These are phyloP conservation scores for Ogataea siamensis DNA, from an alignment of 805 yeast species.

Conservation along the genomic window DNA sequence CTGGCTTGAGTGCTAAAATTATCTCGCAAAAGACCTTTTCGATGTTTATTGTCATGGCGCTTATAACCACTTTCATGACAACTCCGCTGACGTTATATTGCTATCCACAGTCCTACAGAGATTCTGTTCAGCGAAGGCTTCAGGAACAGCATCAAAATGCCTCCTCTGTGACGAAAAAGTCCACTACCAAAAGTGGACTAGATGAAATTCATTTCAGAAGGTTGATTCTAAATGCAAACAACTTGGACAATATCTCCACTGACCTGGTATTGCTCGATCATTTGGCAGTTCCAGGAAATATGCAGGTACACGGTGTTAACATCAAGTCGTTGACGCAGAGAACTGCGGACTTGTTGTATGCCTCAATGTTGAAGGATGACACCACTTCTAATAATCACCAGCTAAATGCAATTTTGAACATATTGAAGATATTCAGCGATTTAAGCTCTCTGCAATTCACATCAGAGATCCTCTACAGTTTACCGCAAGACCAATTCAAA, in stretches of 20 bases:
- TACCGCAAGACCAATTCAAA: conserved; percentile 27
- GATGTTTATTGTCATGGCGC: conserved; percentile 82
- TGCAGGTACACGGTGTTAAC: conserved; percentile 49
- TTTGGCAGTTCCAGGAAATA: conserved; percentile 23
- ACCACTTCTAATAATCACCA: conserved; percentile 27
- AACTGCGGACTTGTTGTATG: conserved; percentile 67
- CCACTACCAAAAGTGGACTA: conserved; percentile 27
- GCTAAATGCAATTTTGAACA: conserved; percentile 37
- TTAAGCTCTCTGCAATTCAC: conserved; percentile 30
- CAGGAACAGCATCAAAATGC: conserved; percentile 18
- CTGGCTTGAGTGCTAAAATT: conserved; percentile 71
- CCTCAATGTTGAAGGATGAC: conserved; percentile 41
- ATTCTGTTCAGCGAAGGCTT: conserved; percentile 39
- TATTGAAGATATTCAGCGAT: conserved; percentile 34
- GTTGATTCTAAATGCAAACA: conserved; percentile 27
- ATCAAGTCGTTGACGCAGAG: conserved; percentile 61
- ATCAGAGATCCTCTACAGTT: conserved; percentile 32
- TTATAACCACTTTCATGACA: conserved; percentile 73
- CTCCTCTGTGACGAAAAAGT: conserved; percentile 32
- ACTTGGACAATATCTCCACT: conserved; percentile 31
- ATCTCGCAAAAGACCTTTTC: conserved; percentile 64
- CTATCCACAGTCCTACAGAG: conserved; percentile 64
- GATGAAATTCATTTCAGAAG: conserved; percentile 23
- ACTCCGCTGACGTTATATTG: conserved; percentile 65
- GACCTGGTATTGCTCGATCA: conserved; percentile 31